Evolutionary conservation across 306 rosid species (phyloP).

Genomic region (Abrus precatorius): DNA sequence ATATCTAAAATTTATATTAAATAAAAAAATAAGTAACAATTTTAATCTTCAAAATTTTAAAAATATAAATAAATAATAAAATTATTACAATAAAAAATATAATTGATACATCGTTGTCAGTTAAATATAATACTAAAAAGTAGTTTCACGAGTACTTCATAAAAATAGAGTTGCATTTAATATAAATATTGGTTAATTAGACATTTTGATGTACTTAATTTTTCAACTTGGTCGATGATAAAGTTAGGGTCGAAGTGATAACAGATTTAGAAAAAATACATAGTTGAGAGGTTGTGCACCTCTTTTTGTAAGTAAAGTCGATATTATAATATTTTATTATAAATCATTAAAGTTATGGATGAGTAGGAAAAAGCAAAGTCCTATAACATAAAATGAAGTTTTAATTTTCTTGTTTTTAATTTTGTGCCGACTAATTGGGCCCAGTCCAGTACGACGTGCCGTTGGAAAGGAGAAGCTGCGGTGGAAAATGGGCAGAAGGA

Average conservation of each 20-base stretch:
- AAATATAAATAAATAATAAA: too few species aligned
- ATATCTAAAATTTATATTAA: too few species aligned
- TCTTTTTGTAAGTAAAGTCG: not conserved
- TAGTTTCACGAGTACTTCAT: too few species aligned
- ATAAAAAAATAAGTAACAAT: too few species aligned
- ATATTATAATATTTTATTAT: not conserved
- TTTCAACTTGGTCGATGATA: not conserved
- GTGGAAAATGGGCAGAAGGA: constrained; percentile 7
- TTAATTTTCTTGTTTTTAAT: not conserved
- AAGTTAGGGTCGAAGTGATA: not conserved
- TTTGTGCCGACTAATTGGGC: not conserved
- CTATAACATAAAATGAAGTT: not conserved
- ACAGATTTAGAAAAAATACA: not conserved
- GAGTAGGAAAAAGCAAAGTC: not conserved
- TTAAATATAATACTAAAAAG: too few species aligned
- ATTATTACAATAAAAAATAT: too few species aligned
- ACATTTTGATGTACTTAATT: not conserved
- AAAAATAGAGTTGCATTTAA: too few species aligned
- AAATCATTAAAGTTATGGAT: not conserved
- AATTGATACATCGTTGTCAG: too few species aligned
- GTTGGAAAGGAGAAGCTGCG: not conserved
- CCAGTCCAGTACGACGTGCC: constrained; percentile 1
- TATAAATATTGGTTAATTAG: too few species aligned
- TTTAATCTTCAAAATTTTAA: too few species aligned
- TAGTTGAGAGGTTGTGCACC: not conserved